Evolutionary conservation across 208 protist genomes (phyloP).

Genomic region (Leishmania lainsoni): DNA sequence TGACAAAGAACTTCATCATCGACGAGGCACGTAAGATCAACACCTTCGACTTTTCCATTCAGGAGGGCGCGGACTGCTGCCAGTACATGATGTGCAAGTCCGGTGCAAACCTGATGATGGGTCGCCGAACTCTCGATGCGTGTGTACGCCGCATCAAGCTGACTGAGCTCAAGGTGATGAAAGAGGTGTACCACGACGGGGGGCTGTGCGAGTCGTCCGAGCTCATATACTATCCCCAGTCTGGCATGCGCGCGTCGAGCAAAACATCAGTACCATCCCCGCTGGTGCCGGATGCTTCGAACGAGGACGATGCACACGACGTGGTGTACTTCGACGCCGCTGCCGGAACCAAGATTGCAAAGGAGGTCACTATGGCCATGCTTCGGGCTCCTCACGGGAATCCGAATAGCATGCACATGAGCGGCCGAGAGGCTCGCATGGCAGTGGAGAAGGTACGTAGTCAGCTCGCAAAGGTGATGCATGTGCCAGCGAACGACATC

Average conservation of each 20-base stretch:
- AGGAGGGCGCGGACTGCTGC: slow-evolving; percentile 86
- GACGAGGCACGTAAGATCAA: slow-evolving; percentile 65
- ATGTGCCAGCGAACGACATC: slow-evolving; percentile 67
- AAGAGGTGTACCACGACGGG: slow-evolving; percentile 63
- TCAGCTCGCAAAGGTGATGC: slow-evolving; percentile 50
- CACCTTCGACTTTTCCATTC: slow-evolving; percentile 73
- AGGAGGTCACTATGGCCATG: slow-evolving; percentile 55
- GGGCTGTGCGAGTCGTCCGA: slow-evolving; percentile 41
- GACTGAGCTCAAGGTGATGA: slow-evolving; percentile 60
- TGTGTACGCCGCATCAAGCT: slow-evolving; percentile 58
- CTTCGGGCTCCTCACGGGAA: slow-evolving; percentile 69
- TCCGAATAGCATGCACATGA: slow-evolving; percentile 79
- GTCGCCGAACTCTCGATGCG: slow-evolving; percentile 49
- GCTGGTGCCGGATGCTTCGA: neutral
- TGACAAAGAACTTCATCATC: slow-evolving; percentile 76
- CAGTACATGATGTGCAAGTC: slow-evolving; percentile 91
- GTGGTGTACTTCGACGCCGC: slow-evolving; percentile 78
- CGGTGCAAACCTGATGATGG: slow-evolving; percentile 78
- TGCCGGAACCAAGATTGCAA: slow-evolving; percentile 62
- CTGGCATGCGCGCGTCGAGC: slow-evolving; percentile 36
- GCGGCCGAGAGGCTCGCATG: slow-evolving; percentile 72
- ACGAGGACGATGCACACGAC: slow-evolving; percentile 22
- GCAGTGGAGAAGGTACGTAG: slow-evolving; percentile 69
- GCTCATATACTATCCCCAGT: slow-evolving; percentile 43
- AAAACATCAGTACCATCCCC: slow-evolving; percentile 10